Evolutionary conservation across 805 yeast genomes (phyloP).

Genomic region (Metschnikowia koreensis): DNA sequence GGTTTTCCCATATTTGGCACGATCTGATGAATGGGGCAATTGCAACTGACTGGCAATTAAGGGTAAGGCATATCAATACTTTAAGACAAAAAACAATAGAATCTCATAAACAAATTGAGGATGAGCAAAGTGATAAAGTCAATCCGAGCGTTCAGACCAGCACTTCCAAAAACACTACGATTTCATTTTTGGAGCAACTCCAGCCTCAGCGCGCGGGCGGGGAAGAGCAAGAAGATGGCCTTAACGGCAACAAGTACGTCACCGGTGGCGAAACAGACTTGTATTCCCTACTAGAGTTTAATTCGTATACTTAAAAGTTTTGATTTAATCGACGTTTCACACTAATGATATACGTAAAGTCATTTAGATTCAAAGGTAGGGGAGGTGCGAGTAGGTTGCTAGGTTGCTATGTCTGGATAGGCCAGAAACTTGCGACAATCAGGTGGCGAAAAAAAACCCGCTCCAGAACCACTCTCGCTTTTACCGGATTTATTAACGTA

Average conservation of each 20-base stretch:
- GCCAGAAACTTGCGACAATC: background rate
- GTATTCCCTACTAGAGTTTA: constrained; percentile 31
- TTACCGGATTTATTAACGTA: background rate
- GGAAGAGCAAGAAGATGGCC: constrained; percentile 1
- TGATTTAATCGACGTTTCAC: too few relatives aligned
- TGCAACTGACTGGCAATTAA: constrained; percentile 64
- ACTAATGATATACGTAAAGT: too few relatives aligned
- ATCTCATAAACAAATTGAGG: constrained; percentile 26
- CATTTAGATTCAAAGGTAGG: too few relatives aligned
- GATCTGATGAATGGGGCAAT: constrained; percentile 46
- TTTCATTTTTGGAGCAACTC: constrained; percentile 34
- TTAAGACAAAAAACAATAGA: constrained; percentile 29
- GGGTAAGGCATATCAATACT: constrained; percentile 53
- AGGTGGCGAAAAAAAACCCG: background rate
- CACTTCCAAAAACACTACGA: constrained; percentile 22
- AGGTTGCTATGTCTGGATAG: too few relatives aligned
- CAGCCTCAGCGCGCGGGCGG: constrained; percentile 13
- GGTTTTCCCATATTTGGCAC: constrained; percentile 77
- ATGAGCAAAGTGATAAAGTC: constrained; percentile 20
- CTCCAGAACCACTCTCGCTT: background rate
- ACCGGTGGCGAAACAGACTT: constrained; percentile 14
- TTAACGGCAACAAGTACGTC: constrained; percentile 1
- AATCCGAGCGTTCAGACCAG: background rate
- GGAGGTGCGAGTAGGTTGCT: too few relatives aligned
- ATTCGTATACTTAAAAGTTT: constrained; percentile 25